Evolutionary conservation across 2,329 filamentous ascomycete species (phyloP).

Genomic region (Scedosporium boydii): DNA sequence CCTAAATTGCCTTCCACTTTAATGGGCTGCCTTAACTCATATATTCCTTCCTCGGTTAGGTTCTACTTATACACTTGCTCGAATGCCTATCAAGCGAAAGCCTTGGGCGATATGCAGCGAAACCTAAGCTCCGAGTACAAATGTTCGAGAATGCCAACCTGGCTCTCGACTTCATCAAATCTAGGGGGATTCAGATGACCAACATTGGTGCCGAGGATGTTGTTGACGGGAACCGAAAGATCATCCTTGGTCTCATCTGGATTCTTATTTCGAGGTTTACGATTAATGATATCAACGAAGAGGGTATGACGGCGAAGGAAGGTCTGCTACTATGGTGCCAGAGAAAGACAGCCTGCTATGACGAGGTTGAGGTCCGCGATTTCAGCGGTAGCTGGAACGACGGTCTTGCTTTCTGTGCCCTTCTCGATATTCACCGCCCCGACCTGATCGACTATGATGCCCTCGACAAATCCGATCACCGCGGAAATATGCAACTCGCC

Average conservation of each 20-base stretch:
- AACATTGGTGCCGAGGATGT: conserved; percentile 98
- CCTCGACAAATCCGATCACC: conserved; percentile 87
- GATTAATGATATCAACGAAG: conserved; percentile 96
- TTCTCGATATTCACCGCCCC: conserved; percentile 92
- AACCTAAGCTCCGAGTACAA: conserved; percentile 92
- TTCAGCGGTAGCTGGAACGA: conserved; percentile 97
- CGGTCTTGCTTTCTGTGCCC: conserved; percentile 88
- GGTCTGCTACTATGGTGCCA: conserved; percentile 95
- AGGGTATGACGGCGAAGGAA: conserved; percentile 96
- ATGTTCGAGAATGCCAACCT: conserved; percentile 97
- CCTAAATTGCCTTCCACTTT: background rate
- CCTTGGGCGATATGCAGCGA: conserved; percentile 90
- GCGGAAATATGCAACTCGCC: conserved; percentile 94
- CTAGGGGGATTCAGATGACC: conserved; percentile 87
- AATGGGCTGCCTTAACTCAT: background rate
- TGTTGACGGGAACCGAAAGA: conserved; percentile 95
- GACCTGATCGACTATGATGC: conserved; percentile 96
- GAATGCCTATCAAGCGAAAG: conserved; percentile 93
- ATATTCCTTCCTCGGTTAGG: conserved; percentile 37
- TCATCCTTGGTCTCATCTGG: conserved; percentile 96
- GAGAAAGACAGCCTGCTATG: conserved; percentile 95
- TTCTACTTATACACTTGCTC: conserved; percentile 91
- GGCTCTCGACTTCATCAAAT: conserved; percentile 86
- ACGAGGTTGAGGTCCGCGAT: conserved; percentile 90
- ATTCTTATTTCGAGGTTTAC: conserved; percentile 96